Evolutionary conservation across 2,329 filamentous ascomycete species (phyloP).

Genomic region (Cercospora sp.): DNA sequence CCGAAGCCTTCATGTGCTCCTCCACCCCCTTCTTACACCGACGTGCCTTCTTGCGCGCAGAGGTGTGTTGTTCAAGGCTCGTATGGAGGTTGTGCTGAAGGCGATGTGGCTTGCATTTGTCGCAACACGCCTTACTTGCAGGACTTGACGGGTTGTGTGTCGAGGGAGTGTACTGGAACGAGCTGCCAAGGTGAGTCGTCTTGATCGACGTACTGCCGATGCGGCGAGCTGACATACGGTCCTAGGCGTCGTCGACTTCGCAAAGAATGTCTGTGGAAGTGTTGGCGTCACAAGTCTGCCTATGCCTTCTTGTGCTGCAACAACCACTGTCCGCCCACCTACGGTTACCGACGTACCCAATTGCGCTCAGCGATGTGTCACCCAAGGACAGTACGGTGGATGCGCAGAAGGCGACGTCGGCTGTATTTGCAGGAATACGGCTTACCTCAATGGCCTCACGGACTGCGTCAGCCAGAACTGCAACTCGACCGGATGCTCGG

Average conservation of each 20-base stretch:
- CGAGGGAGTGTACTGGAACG: not conserved
- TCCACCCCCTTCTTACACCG: not conserved
- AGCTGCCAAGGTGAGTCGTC: constrained; percentile 1
- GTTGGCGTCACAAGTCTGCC: not conserved
- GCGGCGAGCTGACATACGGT: not conserved
- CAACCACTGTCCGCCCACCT: not conserved
- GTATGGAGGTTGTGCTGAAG: not conserved
- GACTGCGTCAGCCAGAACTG: constrained; percentile 2
- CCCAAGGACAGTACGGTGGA: not conserved
- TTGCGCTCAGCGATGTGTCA: constrained; percentile 5
- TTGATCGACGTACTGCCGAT: not conserved
- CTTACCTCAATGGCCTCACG: not conserved
- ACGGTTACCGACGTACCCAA: not conserved
- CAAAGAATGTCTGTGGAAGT: constrained; percentile 3
- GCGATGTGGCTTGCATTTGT: constrained; percentile 11
- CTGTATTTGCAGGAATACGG: not conserved
- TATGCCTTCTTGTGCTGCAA: not conserved
- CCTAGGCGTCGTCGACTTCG: constrained; percentile 13
- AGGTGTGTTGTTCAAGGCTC: not conserved
- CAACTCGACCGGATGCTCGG: not conserved
- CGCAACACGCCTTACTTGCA: constrained; percentile 5
- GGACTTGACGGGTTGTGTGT: not conserved
- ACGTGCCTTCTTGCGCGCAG: not conserved
- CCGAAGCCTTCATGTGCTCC: not conserved
- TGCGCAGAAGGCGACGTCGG: constrained; percentile 7